A percentile compares a stretch with the other conserved stretches of the same genome.
phyloP scores from a whole-genome alignment of 306 rosid species.

The Malus sylvestris region DNA sequence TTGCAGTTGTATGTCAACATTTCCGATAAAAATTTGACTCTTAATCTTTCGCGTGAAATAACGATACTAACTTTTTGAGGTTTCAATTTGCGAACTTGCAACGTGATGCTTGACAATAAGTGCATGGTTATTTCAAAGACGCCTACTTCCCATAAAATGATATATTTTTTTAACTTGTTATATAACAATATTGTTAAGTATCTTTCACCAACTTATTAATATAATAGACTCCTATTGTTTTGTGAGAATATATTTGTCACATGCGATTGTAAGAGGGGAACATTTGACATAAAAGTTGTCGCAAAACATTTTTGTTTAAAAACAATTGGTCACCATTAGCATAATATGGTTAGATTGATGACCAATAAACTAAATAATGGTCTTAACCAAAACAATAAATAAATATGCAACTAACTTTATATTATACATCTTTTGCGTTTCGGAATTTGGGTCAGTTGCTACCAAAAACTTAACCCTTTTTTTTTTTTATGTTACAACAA shows the following conservation, averaged over 20 bases:
- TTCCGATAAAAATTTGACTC: background rate
- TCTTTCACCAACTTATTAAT: background rate
- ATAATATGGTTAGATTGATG: background rate
- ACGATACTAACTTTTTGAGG: too few relatives aligned
- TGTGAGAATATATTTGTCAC: background rate
- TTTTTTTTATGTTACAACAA: too few relatives aligned
- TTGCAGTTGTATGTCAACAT: background rate
- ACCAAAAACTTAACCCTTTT: background rate
- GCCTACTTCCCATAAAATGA: background rate
- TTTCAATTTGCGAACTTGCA: too few relatives aligned
- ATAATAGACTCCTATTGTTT: background rate
- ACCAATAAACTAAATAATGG: background rate
- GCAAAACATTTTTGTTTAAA: background rate
- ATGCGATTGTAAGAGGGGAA: background rate
- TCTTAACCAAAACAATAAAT: background rate
- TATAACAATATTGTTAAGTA: background rate
- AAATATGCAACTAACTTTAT: background rate
- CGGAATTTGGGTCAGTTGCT: background rate
- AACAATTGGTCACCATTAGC: background rate
- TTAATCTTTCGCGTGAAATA: too few relatives aligned
- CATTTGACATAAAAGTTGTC: constrained; percentile 1
- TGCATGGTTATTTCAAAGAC: background rate
- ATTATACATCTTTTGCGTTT: background rate
- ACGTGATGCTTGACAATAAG: too few relatives aligned
- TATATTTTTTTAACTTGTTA: too few relatives aligned